Conservation (phyloP, 2,329 filamentous ascomycete species). For the Exophiala alcalophila region DNA sequence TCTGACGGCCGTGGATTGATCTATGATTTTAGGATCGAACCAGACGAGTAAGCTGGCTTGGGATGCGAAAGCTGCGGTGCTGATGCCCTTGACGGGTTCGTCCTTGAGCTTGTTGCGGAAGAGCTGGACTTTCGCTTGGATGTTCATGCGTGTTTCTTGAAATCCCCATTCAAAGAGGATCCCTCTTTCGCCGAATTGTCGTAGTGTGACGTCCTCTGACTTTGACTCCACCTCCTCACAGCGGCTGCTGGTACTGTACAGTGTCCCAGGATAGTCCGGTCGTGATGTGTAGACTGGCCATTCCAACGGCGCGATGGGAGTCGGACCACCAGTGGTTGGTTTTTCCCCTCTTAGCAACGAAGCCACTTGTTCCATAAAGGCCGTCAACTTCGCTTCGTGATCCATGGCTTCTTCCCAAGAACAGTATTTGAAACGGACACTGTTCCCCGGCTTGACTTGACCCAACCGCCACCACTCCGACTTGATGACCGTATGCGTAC, state of each 20-base stretch:
- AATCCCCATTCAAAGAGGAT: not conserved
- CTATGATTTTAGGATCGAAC: constrained; percentile 2
- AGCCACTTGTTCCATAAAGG: too few relatives aligned
- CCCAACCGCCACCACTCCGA: constrained; percentile 61
- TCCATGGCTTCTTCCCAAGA: not conserved
- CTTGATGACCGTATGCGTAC: constrained; percentile 52
- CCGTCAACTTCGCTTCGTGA: not conserved
- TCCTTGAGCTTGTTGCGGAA: not conserved
- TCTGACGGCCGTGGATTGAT: not conserved
- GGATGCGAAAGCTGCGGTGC: not conserved
- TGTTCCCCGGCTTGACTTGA: constrained; percentile 45
- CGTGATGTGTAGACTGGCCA: too few relatives aligned
- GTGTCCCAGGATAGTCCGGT: too few relatives aligned
- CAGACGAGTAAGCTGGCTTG: not conserved
- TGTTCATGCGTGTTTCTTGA: not conserved
- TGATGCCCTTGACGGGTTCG: constrained; percentile 1
- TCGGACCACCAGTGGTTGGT: too few relatives aligned
- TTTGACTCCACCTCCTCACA: too few relatives aligned
- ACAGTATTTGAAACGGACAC: constrained; percentile 14
- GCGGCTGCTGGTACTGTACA: too few relatives aligned
- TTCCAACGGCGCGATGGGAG: too few relatives aligned
- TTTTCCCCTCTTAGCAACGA: too few relatives aligned
- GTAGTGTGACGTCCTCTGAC: too few relatives aligned
- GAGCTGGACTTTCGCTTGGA: constrained; percentile 1
- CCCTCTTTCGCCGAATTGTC: constrained; percentile 4